Percentiles rank a stretch among this genome's conserved stretches.
phyloP scores from a whole-genome alignment of 768 basidiomycete species.

The Collybiopsis luxurians region DNA sequence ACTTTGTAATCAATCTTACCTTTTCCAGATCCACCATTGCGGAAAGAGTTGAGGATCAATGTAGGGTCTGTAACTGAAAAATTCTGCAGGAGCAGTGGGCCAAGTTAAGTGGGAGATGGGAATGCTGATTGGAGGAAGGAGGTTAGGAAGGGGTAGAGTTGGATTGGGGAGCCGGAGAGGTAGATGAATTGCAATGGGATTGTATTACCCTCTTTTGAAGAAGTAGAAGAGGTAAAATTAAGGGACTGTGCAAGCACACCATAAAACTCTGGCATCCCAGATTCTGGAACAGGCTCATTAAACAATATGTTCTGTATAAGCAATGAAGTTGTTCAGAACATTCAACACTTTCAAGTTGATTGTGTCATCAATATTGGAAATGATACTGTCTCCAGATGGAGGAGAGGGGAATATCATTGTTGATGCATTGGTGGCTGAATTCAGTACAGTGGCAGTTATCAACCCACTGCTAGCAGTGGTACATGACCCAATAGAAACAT shows the following conservation, averaged over 20 bases:
- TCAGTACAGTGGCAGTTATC: constrained; percentile 14
- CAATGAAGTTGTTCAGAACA: constrained; percentile 31
- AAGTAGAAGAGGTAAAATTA: too few relatives aligned
- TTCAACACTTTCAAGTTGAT: constrained; percentile 44
- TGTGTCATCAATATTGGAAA: constrained; percentile 47
- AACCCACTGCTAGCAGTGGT: too few relatives aligned
- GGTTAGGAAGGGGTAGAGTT: constrained; percentile 44
- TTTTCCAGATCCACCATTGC: constrained; percentile 16
- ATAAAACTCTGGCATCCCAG: constrained; percentile 45
- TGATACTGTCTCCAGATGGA: constrained; percentile 38
- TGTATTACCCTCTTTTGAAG: too few relatives aligned
- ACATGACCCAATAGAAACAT: constrained; percentile 31
- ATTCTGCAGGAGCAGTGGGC: constrained; percentile 37
- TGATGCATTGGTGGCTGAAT: constrained; percentile 14
- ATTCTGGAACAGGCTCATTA: constrained; percentile 35
- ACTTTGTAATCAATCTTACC: constrained; percentile 34
- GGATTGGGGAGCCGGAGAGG: constrained; percentile 40
- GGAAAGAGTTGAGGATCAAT: constrained; percentile 24
- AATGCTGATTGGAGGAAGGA: constrained; percentile 36
- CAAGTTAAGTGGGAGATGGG: constrained; percentile 26
- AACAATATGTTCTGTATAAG: constrained; percentile 36
- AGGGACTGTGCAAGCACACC: constrained; percentile 32
- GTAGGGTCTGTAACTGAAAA: constrained; percentile 31
- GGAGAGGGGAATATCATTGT: constrained; percentile 32
- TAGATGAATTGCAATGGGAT: constrained; percentile 37